These are phyloP conservation scores for Phycomyces blakesleeanus DNA, from an alignment of 192 early-diverging fungal species.

Conservation along the genomic window DNA sequence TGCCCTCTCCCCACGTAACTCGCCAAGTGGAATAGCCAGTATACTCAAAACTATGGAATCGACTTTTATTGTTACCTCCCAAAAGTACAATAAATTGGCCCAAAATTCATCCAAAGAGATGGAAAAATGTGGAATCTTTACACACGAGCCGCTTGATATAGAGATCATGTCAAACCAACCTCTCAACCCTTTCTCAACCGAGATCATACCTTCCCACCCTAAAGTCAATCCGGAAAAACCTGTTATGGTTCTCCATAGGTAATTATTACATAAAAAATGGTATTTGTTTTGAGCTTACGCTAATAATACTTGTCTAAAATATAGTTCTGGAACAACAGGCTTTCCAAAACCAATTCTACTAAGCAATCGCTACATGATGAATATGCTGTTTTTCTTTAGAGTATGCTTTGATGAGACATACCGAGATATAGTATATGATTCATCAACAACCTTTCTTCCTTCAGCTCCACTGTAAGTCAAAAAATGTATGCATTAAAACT, in stretches of 20 bases:
- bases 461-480: slow-evolving; percentile 11
- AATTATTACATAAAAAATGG: background rate
- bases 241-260: slow-evolving; percentile 6
- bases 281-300: background rate
- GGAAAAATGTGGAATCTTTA: background rate
- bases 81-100: background rate
- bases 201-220: background rate
- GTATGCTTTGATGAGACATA: background rate
- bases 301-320: background rate
- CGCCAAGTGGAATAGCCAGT: slow-evolving; percentile 12
- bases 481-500: too few species aligned
- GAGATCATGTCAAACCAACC: background rate
- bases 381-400: background rate
- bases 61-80: background rate
- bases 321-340: slow-evolving; percentile 19
- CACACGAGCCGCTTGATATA: background rate
- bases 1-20: slow-evolving; percentile 14
- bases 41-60: background rate
- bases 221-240: slow-evolving; percentile 2
- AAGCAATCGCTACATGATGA: slow-evolving; percentile 8
- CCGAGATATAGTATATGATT: background rate
- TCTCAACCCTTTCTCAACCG: background rate
- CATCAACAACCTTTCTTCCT: slow-evolving; percentile 4
- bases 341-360: slow-evolving; percentile 17
- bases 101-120: background rate